These are phyloP conservation scores for Ophidiomyces ophidiicola DNA, from an alignment of 2,329 filamentous ascomycete genomes.

Conservation along the genomic window DNA sequence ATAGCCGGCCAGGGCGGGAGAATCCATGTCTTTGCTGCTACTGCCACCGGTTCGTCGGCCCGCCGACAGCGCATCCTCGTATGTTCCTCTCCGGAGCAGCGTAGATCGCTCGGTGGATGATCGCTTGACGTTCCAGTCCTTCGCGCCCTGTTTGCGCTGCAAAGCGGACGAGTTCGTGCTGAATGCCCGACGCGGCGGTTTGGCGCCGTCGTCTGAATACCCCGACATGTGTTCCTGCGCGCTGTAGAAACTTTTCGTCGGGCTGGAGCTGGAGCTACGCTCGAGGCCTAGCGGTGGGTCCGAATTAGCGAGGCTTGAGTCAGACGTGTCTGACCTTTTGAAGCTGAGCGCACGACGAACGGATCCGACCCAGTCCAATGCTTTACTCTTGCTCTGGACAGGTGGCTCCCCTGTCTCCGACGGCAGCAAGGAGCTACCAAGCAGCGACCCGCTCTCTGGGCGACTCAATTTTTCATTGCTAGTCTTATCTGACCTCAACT, in stretches of 20 bases:
- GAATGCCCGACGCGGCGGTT: slow-evolving; percentile 34
- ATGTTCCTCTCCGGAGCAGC: slow-evolving; percentile 10
- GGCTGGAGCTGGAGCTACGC: slow-evolving; percentile 20
- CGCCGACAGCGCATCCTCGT: slow-evolving; percentile 5
- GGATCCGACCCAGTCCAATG: slow-evolving; percentile 57
- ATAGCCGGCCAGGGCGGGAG: slow-evolving; percentile 14
- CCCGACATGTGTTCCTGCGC: slow-evolving; percentile 6
- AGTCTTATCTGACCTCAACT: background rate
- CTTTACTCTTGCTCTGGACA: slow-evolving; percentile 31
- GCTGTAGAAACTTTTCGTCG: slow-evolving; percentile 17
- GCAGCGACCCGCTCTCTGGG: slow-evolving; percentile 40
- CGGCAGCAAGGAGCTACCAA: slow-evolving; percentile 27
- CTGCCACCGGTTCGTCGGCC: slow-evolving; percentile 4
- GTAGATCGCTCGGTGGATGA: slow-evolving; percentile 12
- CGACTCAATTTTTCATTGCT: background rate
- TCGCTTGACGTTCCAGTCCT: slow-evolving; percentile 39
- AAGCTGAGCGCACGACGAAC: slow-evolving; percentile 50
- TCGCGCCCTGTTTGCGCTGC: slow-evolving; percentile 40
- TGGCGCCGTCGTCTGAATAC: slow-evolving; percentile 8
- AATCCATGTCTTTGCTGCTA: slow-evolving; percentile 9
- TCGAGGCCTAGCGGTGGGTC: slow-evolving; percentile 4
- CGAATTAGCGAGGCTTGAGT: slow-evolving; percentile 1
- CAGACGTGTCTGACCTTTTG: slow-evolving; percentile 16
- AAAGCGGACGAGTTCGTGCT: slow-evolving; percentile 39
- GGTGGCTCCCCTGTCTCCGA: slow-evolving; percentile 18